These are phyloP conservation scores for Aspergillus sp. DNA, from an alignment of 2,329 filamentous ascomycete species.

Conservation along the genomic window DNA sequence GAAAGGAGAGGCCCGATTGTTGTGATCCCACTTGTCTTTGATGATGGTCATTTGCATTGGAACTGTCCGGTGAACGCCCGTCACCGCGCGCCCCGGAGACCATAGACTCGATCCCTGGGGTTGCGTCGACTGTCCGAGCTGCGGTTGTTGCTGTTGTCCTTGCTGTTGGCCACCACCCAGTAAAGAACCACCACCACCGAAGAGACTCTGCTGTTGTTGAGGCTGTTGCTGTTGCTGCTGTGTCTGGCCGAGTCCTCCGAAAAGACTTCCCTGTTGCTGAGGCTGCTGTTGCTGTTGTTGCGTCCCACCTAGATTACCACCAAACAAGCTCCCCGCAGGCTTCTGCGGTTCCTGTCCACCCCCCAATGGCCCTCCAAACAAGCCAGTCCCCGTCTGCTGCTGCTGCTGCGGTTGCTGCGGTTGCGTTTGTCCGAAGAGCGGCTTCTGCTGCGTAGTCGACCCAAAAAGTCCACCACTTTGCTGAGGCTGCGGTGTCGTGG, in stretches of 20 bases:
- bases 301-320: conserved; percentile 22
- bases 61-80: conserved; percentile 59
- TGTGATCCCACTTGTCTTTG: conserved; percentile 61
- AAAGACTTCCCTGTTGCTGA: conserved; percentile 8
- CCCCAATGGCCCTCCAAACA: conserved; percentile 26
- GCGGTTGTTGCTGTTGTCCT: conserved; percentile 32
- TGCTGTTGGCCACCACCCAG: conserved; percentile 26
- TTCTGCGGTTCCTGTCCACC: conserved; percentile 26
- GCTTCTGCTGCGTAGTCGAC: conserved; percentile 25
- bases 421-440: conserved; percentile 29
- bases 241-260: conserved; percentile 25
- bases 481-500: conserved; percentile 12
- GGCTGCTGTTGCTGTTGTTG: conserved; percentile 20
- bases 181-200: conserved; percentile 30
- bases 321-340: conserved; percentile 26
- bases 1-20: conserved; percentile 53
- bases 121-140: conserved; percentile 43
- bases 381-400: conserved; percentile 14
- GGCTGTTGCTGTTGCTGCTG: conserved; percentile 27
- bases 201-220: conserved; percentile 34
- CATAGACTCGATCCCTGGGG: conserved; percentile 42
- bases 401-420: conserved; percentile 19
- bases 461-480: conserved; percentile 41
- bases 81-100: conserved; percentile 45
- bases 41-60: conserved; percentile 61